A percentile compares a stretch with the other conserved stretches of the same genome.
phyloP scores from a whole-genome alignment of 2,329 filamentous ascomycete genomes.

The Eurotiales sp. region DNA sequence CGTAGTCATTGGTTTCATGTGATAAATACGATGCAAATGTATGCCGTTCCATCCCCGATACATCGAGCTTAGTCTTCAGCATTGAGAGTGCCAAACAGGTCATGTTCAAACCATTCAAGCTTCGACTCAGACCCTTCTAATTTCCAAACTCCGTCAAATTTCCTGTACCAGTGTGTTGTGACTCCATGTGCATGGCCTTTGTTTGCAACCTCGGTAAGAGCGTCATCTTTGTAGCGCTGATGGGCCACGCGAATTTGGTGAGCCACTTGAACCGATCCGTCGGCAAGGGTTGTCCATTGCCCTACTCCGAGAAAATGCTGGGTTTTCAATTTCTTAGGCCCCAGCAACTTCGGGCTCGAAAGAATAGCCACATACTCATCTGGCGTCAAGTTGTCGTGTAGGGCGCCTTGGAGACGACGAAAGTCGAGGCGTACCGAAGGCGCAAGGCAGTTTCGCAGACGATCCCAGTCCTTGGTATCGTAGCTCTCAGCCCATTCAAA shows the following conservation, averaged over 20 bases:
- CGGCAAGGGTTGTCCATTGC: neutral
- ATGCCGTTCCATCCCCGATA: too few species aligned
- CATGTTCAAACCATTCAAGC: constrained; percentile 1
- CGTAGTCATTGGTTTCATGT: too few species aligned
- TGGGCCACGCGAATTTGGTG: constrained; percentile 1
- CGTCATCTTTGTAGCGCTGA: neutral
- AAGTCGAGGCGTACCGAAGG: neutral
- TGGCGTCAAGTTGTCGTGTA: neutral
- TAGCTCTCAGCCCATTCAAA: neutral
- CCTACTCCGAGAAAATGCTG: neutral
- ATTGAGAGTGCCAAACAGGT: neutral
- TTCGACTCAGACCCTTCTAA: neutral
- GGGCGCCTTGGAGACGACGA: neutral
- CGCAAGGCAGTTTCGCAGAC: neutral
- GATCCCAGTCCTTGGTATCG: constrained; percentile 1
- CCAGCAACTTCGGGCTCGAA: neutral
- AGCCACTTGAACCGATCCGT: neutral
- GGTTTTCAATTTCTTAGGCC: neutral
- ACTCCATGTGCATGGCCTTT: constrained; percentile 5
- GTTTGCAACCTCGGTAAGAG: neutral
- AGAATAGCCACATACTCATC: neutral
- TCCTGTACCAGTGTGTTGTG: neutral
- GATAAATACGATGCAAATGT: too few species aligned
- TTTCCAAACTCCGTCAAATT: constrained; percentile 2
- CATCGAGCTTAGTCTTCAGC: neutral